phyloP scores from a whole-genome alignment of 306 rosid genomes.

The Pachyrhizus erosus region DNA sequence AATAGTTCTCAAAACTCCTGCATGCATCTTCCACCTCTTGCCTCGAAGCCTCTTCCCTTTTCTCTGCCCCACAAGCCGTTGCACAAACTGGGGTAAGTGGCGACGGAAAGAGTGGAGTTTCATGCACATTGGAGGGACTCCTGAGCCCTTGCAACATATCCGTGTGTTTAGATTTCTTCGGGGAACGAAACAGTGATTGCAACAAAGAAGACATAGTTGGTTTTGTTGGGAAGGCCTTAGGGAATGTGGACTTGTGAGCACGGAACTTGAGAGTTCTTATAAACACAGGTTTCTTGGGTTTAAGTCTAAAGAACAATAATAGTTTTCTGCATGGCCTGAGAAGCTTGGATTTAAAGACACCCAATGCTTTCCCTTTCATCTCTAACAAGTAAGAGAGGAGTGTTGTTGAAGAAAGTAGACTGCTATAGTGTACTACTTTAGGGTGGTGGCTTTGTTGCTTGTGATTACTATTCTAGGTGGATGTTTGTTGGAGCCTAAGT shows the following conservation, averaged over 20 bases:
- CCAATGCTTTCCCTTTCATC: slow-evolving; percentile 72
- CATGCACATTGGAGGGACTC: slow-evolving; percentile 44
- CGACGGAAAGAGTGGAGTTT: slow-evolving; percentile 52
- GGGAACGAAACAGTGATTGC: slow-evolving; percentile 48
- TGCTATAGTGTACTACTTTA: slow-evolving; percentile 6
- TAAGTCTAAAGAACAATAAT: slow-evolving; percentile 59
- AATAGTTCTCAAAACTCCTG: slow-evolving; percentile 85
- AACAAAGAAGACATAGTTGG: slow-evolving; percentile 49
- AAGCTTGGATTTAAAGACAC: slow-evolving; percentile 80
- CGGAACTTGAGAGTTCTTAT: slow-evolving; percentile 50
- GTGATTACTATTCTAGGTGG: slow-evolving; percentile 22
- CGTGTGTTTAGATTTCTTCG: slow-evolving; percentile 44
- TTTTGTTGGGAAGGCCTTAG: slow-evolving; percentile 28
- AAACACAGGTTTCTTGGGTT: slow-evolving; percentile 60
- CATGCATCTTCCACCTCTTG: slow-evolving; percentile 80
- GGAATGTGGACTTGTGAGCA: slow-evolving; percentile 27
- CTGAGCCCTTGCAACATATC: slow-evolving; percentile 35
- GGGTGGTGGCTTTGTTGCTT: slow-evolving; percentile 39
- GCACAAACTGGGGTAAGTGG: slow-evolving; percentile 60
- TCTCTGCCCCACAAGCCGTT: slow-evolving; percentile 17
- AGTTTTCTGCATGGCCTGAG: slow-evolving; percentile 68
- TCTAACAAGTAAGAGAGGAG: slow-evolving; percentile 49
- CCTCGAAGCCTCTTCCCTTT: slow-evolving; percentile 35
- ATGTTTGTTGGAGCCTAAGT: slow-evolving; percentile 45
- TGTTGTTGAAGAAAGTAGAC: slow-evolving; percentile 57